Percentiles rank a stretch among this genome's conserved stretches.
Evolutionary conservation across 805 yeast species (phyloP).

Genomic region (Saturnispora saitoi): DNA sequence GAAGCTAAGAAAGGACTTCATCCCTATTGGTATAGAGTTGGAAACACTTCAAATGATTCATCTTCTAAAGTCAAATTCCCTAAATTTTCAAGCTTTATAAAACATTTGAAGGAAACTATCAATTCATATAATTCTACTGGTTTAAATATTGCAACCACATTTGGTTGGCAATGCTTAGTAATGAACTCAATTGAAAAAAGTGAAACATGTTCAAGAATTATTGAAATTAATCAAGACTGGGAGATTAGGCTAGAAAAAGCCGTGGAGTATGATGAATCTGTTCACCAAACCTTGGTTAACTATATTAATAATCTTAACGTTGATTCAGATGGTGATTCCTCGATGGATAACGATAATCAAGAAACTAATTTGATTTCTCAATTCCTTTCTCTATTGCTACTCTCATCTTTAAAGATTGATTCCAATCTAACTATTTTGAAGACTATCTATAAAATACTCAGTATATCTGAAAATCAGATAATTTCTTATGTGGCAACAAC

Average conservation of each 20-base stretch:
- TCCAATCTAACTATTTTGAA: slow-evolving; percentile 11
- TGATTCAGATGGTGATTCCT: slow-evolving; percentile 15
- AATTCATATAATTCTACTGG: slow-evolving; percentile 7
- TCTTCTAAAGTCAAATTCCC: slow-evolving; percentile 40
- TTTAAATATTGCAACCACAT: slow-evolving; percentile 37
- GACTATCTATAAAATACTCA: slow-evolving; percentile 19
- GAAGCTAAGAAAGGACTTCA: slow-evolving; percentile 75
- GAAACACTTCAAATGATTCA: background rate
- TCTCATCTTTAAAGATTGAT: background rate
- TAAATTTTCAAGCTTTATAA: slow-evolving; percentile 32
- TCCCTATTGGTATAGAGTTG: slow-evolving; percentile 67
- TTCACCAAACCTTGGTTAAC: slow-evolving; percentile 27
- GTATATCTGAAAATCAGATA: slow-evolving; percentile 15
- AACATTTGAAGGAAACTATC: slow-evolving; percentile 25
- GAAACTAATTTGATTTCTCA: background rate
- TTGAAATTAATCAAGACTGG: slow-evolving; percentile 72
- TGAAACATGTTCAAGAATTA: slow-evolving; percentile 34
- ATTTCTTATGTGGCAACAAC: background rate
- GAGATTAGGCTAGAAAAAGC: slow-evolving; percentile 58
- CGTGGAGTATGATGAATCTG: slow-evolving; percentile 48
- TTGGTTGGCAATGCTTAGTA: slow-evolving; percentile 49
- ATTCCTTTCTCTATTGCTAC: background rate
- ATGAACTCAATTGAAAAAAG: slow-evolving; percentile 52
- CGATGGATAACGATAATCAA: slow-evolving; percentile 5
- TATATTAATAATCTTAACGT: slow-evolving; percentile 12